These are phyloP conservation scores for Petunia secreta DNA, from an alignment of 257 asterid genomes.

Conservation along the genomic window DNA sequence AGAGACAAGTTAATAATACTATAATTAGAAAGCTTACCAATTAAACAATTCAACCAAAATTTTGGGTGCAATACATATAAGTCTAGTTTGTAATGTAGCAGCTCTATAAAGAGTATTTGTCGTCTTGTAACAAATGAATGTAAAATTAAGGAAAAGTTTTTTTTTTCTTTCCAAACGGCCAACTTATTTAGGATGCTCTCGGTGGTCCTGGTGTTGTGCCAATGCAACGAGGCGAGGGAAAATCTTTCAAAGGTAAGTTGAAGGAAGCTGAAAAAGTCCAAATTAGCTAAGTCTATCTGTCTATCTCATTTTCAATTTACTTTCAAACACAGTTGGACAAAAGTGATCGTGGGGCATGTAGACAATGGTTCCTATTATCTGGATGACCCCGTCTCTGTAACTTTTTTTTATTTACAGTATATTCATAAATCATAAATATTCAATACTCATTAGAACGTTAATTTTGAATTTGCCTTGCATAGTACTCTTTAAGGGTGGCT, in stretches of 20 bases:
- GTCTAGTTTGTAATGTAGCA: not conserved
- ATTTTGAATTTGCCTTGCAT: no score
- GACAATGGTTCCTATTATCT: not conserved
- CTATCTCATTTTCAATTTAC: constrained; percentile 22
- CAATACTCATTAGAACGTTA: no score
- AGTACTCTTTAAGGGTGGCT: no score
- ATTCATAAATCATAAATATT: no score
- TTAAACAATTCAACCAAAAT: not conserved
- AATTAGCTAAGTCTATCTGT: constrained; percentile 1
- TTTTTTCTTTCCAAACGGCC: not conserved
- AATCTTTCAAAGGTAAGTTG: constrained; percentile 1
- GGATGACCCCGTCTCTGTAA: not conserved
- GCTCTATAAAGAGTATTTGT: no score
- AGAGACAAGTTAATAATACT: not conserved
- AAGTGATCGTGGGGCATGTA: not conserved
- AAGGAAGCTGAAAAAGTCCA: not conserved
- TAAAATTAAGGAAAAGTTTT: not conserved
- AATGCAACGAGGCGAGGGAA: not conserved
- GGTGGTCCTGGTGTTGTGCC: not conserved
- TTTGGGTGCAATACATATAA: not conserved
- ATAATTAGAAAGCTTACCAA: not conserved
- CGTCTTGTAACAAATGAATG: not conserved
- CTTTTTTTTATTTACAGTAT: no score
- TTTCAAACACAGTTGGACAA: constrained; percentile 13
- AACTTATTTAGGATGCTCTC: constrained; percentile 6